Base-by-base conservation (phyloP, 2,329 filamentous ascomycete species). In the Dothideomycetes sp. region DNA sequence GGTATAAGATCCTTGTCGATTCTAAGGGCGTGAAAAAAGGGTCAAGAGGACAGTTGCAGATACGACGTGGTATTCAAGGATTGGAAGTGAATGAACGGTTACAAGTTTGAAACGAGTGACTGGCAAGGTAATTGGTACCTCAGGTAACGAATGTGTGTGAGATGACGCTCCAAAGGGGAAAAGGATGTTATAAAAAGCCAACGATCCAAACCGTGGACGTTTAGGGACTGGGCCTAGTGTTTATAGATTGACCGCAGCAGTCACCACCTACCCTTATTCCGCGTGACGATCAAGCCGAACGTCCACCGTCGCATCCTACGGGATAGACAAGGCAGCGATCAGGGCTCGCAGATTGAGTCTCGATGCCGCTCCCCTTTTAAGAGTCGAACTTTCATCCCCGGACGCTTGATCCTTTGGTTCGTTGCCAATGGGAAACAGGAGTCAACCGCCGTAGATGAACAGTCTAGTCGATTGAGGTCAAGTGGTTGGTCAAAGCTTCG, bases 61-160 rank as follows among this genome's bases (percentile, higher is more conserved):
- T 32, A 15, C 33, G 17, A 40, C 19, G 33, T 12, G 12, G 27
- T 13, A 20, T 16, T n/a, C 22, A 16, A 23, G 16, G 9, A 33
- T 13, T 32, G 17, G 23, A 28, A 43, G 28, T n/a, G 33, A n/a
- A n/a, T n/a, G n/a, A n/a, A 39, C 22, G 27, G 27, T 8, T 18
- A 7, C 24, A 17, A 29, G 15, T 31, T 17, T 42, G 22, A 24
- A 51, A 47, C n/a, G 47, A 51, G 45, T 36, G 50, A 45, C 41
- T 48, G 43, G 23, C 24, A 38, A 27, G 45, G 43, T 45, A 41
- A 51, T 49, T 22, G 27, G 35, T 23, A 15, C 20, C 16, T 7
- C 30, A 24, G 28, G 27, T 30, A 39, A 39, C 35, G 35, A 39
- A 20, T 15, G 35, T 24, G 13, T n/a, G 35, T 12, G 19, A 25